These are phyloP conservation scores for Exobasidium cylindrosporum DNA, from an alignment of 1,284 basidiomycete species.

Conservation along the genomic window DNA sequence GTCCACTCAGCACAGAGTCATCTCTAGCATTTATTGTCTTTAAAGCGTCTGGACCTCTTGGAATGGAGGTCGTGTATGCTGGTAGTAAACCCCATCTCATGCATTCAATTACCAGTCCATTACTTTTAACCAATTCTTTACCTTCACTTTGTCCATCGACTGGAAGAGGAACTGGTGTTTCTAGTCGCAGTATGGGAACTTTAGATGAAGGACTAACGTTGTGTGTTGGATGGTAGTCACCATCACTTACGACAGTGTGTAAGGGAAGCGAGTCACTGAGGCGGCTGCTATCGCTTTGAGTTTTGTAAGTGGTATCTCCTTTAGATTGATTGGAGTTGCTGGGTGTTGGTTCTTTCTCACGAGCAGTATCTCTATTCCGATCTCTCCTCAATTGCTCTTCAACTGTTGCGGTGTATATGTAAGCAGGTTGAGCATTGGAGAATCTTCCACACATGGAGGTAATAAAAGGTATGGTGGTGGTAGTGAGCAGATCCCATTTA, in stretches of 20 bases:
- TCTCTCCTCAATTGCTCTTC: background rate
- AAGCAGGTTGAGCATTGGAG: background rate
- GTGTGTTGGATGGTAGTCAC: constrained; percentile 34
- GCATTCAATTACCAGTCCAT: constrained; percentile 29
- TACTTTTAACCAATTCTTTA: constrained; percentile 11
- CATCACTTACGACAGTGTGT: background rate
- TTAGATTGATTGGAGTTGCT: no score
- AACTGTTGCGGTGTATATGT: background rate
- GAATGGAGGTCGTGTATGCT: constrained; percentile 70
- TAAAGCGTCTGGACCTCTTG: constrained; percentile 65
- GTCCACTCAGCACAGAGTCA: constrained; percentile 67
- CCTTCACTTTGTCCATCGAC: constrained; percentile 1
- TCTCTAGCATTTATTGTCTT: constrained; percentile 86
- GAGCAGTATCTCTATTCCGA: no score
- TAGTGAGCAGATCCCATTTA: background rate
- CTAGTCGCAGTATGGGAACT: constrained; percentile 35
- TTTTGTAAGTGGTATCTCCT: no score
- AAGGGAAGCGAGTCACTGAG: background rate
- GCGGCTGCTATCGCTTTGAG: no score
- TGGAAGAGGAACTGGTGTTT: constrained; percentile 9
- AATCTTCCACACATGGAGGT: background rate
- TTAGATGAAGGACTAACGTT: constrained; percentile 46
- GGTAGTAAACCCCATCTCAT: constrained; percentile 86
- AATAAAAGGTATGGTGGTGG: background rate
- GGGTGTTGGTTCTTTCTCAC: no score